Conservation (phyloP, 2,329 filamentous ascomycete genomes). For the Arthroderma uncinatum region DNA sequence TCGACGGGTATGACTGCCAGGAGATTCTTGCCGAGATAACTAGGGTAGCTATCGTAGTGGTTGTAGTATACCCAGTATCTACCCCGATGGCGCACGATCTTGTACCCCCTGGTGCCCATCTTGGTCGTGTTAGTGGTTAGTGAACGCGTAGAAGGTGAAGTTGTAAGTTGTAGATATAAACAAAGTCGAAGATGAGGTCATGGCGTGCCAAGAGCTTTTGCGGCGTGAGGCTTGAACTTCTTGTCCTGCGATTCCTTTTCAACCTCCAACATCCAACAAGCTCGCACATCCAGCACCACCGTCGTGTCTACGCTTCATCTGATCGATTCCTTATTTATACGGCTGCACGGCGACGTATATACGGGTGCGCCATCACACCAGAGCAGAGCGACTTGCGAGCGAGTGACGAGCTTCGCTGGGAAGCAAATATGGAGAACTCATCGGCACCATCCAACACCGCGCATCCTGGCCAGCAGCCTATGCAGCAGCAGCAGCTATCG, state of each 20-base stretch:
- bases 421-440: slow-evolving; percentile 10
- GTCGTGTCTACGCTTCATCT: background rate
- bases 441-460: slow-evolving; percentile 14
- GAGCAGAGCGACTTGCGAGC: background rate
- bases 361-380: background rate
- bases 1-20: background rate
- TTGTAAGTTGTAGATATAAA: too few species aligned
- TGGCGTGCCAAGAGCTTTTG: too few species aligned
- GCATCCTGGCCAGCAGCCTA: slow-evolving; percentile 19
- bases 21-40: background rate
- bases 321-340: background rate
- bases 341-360: background rate
- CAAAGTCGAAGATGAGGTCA: too few species aligned
- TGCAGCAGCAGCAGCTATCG: slow-evolving; percentile 29
- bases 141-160: background rate
- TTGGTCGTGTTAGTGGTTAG: background rate
- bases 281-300: background rate
- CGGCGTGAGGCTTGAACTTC: background rate
- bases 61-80: slow-evolving; percentile 5
- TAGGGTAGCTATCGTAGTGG: slow-evolving; percentile 4
- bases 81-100: slow-evolving; percentile 3
- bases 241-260: background rate
- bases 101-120: slow-evolving; percentile 1
- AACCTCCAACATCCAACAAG: background rate
- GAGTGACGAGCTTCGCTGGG: background rate